Base-by-base conservation (phyloP, 768 basidiomycete species). In the Termitomyces sp. region DNA sequence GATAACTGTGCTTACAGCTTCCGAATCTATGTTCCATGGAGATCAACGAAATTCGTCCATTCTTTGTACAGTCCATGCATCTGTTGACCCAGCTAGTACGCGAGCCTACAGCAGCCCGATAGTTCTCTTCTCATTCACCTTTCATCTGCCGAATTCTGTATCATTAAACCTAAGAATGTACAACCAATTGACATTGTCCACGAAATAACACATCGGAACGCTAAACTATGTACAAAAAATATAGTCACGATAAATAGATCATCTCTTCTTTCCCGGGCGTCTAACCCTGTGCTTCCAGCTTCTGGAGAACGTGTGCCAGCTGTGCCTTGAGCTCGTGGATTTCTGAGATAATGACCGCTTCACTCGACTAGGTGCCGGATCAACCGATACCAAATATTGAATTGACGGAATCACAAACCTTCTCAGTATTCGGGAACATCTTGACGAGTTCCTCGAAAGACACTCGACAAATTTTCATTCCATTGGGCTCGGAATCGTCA, bases 1-100 rank as follows among this genome's bases (percentile, higher is more conserved):
- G 19, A 17, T 42, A 48, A 51, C 50, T 35, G 40, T 41, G 19
- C 28, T 38, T 26, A 35, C 66, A 95, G 93, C 76, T 97, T 57
- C 84, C 90, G 4, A 90, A 93, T 60, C 73, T 96, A 19, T 88
- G 84, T 57, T 83, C 90, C 1, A 87, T 95, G 86, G 93, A 97
- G 69, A 90, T 97, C 71, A 93, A 93, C 72, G 94, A 96, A 67
- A 88, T 96, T 61, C 80, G 92, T 37, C 91, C 93, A 2, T 90
- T 91, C 74, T 94, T 95, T 64, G 75, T 88, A 34, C 84, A 84
- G 59, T 82, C 91, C 0, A 93, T 94, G 90, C 77, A 79, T 55
- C 70, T 89, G 43, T 71, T 92, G 43, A 82, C 77, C 0, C 82
- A 87, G 57, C 74, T 92, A n/a, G 65, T 68, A 10, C 69, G 70